Evolutionary conservation across 805 yeast genomes (phyloP), one percentile per base, ranked within the genome.

Genomic region (Starmerella bombicola): DNA sequence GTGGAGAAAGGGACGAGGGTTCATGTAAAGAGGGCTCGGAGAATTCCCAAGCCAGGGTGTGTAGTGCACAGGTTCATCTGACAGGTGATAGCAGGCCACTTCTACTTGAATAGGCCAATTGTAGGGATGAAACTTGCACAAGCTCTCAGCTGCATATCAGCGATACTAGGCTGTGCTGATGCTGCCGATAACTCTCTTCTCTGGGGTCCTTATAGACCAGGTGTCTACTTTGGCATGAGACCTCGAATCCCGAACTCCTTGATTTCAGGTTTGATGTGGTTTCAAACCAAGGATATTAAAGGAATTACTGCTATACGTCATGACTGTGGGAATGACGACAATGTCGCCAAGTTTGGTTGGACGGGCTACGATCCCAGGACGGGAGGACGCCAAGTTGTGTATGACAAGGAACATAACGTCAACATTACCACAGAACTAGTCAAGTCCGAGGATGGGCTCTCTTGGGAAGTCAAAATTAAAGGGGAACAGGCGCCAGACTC

Each of bases 151-250:
- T n/a, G n/a, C n/a, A n/a, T n/a, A n/a, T n/a, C n/a, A n/a, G n/a
- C n/a, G n/a, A n/a, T n/a, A n/a, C n/a, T n/a, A n/a, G n/a, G n/a
- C 10, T 6, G 8, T 13, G 43, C 26, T 7, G 2, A 16, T 18
- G 39, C 38, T 15, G 39, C 15, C 12, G 55, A 67, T 35, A 62
- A 69, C 31, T 70, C 83, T 2, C 62, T 81, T 21, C 58, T 74
- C 24, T 88, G 98, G 98, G 97, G 94, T 1, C 93, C 97, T 1
- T 88, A 85, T 60, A 65, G 96, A 48, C 77, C 95, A 7, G 80
- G 83, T 41, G 66, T 83, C 32, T 91, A 86, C 60, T 65, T 86
- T 45, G 97, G 97, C 1, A 63, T 91, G 35, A 68, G 86, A 34
- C 95, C 97, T 3, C 66, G 88, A 35, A 53, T 80, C 3, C 95